Evolutionary conservation across 2,329 filamentous ascomycete genomes (phyloP).

Genomic region (Magnaporthales sp.): DNA sequence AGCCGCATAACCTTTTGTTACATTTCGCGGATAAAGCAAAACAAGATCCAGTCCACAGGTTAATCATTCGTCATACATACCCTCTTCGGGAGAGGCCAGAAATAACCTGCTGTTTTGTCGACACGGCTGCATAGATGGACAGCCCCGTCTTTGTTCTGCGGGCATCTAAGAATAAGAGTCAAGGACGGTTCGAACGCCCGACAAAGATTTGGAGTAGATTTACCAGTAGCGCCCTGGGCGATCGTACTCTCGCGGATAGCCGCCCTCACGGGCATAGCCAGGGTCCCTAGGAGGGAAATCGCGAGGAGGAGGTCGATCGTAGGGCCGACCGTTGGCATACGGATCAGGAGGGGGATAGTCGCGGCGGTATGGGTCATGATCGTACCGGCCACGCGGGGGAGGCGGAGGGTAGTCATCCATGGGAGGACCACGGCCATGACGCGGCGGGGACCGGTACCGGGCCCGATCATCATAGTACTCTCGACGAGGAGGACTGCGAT

Average conservation of each 20-base stretch:
- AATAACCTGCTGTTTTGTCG: conserved; percentile 1
- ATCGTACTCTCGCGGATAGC: conserved; percentile 34
- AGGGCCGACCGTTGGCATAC: conserved; percentile 49
- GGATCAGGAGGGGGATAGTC: conserved; percentile 57
- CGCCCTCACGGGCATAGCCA: conserved; percentile 40
- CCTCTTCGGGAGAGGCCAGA: neutral
- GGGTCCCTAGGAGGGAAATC: conserved; percentile 29
- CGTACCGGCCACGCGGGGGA: conserved; percentile 49
- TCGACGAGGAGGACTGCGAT: conserved; percentile 67
- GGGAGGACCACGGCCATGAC: conserved; percentile 41
- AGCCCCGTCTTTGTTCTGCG: conserved; percentile 2
- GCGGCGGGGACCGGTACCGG: conserved; percentile 69
- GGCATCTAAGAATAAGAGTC: conserved; percentile 5
- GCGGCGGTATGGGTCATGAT: conserved; percentile 63
- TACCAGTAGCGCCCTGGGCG: conserved; percentile 18
- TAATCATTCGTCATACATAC: conserved; percentile 1
- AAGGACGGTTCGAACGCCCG: conserved; percentile 5
- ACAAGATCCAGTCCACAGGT: neutral
- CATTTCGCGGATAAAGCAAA: neutral
- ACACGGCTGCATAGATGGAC: neutral
- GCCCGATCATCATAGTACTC: conserved; percentile 84
- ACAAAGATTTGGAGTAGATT: conserved; percentile 5
- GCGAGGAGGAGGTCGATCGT: conserved; percentile 42
- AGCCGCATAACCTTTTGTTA: neutral
- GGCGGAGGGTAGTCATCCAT: conserved; percentile 69